Percentiles rank a stretch among this genome's conserved stretches.
phyloP scores from a whole-genome alignment of 2,329 filamentous ascomycete genomes.

The Ophiostoma sp. region DNA sequence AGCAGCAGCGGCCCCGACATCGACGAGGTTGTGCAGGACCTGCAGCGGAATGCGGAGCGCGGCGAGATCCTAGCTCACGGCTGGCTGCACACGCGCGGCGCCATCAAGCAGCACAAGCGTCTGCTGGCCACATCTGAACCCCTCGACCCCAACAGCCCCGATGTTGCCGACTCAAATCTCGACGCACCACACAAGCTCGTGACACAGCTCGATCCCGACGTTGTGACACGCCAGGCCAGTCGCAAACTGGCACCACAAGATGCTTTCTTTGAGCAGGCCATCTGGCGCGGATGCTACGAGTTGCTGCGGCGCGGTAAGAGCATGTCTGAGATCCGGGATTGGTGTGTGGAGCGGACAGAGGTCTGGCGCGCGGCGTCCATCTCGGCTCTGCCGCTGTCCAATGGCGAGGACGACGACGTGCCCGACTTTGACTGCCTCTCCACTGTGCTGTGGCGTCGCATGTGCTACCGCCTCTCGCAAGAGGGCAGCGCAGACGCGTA shows the following conservation, averaged over 20 bases:
- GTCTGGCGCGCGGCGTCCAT: conserved; percentile 83
- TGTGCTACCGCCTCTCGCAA: conserved; percentile 67
- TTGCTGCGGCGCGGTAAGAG: conserved; percentile 79
- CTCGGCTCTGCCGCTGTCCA: conserved; percentile 60
- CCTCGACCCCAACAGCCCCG: conserved; percentile 57
- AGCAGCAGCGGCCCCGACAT: conserved; percentile 65
- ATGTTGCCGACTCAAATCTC: conserved; percentile 50
- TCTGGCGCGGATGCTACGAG: conserved; percentile 93
- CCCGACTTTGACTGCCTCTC: conserved; percentile 43
- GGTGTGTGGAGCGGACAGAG: conserved; percentile 81
- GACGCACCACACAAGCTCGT: conserved; percentile 62
- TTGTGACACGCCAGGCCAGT: conserved; percentile 67
- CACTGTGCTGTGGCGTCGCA: conserved; percentile 66
- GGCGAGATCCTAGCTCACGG: conserved; percentile 80
- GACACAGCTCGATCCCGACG: conserved; percentile 89
- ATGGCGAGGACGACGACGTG: conserved; percentile 42
- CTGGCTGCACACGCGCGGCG: conserved; percentile 85
- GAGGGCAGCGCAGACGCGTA: conserved; percentile 67
- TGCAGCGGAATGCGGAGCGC: conserved; percentile 70
- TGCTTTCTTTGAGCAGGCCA: conserved; percentile 79
- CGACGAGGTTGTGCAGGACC: conserved; percentile 67
- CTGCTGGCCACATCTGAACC: conserved; percentile 62
- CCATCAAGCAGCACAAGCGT: conserved; percentile 85
- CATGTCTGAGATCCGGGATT: conserved; percentile 69
- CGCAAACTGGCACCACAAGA: conserved; percentile 75